phyloP scores from a whole-genome alignment of 768 basidiomycete genomes.

The Lactarius deliciosus region DNA sequence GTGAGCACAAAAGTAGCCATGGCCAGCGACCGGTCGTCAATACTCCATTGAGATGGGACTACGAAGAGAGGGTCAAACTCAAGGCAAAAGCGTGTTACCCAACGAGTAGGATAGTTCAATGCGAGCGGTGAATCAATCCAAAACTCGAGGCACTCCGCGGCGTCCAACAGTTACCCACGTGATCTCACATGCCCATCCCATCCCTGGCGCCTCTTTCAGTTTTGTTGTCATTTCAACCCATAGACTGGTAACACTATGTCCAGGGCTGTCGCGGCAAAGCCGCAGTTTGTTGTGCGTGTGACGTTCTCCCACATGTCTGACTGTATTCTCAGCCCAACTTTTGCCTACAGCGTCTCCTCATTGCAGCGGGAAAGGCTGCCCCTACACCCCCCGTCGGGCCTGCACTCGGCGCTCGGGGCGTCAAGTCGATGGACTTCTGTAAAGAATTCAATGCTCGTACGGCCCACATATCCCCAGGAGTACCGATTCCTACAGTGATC shows the following conservation, averaged over 20 bases:
- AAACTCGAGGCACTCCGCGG: slow-evolving; percentile 25
- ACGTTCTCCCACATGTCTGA: slow-evolving; percentile 6
- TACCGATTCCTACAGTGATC: slow-evolving; percentile 90
- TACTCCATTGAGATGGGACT: slow-evolving; percentile 8
- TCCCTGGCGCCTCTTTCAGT: not conserved
- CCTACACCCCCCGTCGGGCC: slow-evolving; percentile 97
- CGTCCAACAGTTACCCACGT: slow-evolving; percentile 5
- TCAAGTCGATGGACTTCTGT: slow-evolving; percentile 99
- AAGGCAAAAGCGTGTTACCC: slow-evolving; percentile 25
- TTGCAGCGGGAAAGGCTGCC: slow-evolving; percentile 92
- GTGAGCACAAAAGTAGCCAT: slow-evolving; percentile 4
- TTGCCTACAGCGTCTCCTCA: slow-evolving; percentile 66
- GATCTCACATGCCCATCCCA: not conserved
- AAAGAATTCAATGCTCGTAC: slow-evolving; percentile 99
- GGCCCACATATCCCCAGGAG: slow-evolving; percentile 78
- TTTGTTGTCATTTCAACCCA: not conserved
- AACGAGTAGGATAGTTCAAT: slow-evolving; percentile 24
- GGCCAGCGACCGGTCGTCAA: slow-evolving; percentile 15
- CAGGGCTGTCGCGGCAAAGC: slow-evolving; percentile 60
- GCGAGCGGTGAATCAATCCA: slow-evolving; percentile 18
- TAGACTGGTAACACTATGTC: slow-evolving; percentile 51
- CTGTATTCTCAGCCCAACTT: slow-evolving; percentile 7
- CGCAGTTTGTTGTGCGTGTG: slow-evolving; percentile 71
- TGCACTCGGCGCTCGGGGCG: slow-evolving; percentile 94
- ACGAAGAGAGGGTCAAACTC: slow-evolving; percentile 13